phyloP scores from a whole-genome alignment of 768 basidiomycete species.

The Amyloporia xantha region DNA sequence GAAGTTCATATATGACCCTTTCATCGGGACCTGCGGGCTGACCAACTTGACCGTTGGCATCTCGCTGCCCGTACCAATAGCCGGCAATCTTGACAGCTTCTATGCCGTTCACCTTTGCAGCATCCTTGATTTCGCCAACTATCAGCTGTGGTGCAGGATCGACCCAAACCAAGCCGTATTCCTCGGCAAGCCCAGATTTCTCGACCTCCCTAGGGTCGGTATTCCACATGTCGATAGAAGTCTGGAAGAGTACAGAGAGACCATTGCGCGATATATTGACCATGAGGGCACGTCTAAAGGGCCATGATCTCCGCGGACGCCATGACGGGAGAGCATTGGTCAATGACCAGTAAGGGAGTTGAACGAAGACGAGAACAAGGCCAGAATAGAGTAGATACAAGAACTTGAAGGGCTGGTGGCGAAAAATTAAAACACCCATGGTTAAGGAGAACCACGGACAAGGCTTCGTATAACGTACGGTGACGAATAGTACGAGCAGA shows the following conservation, averaged over 20 bases:
- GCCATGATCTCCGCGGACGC: slow-evolving; percentile 10
- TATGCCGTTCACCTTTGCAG: slow-evolving; percentile 25
- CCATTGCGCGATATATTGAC: not conserved
- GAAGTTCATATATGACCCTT: slow-evolving; percentile 28
- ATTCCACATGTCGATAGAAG: not conserved
- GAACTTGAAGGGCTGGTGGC: slow-evolving; percentile 2
- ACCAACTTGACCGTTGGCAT: slow-evolving; percentile 10
- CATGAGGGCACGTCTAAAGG: slow-evolving; percentile 4
- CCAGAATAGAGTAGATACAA: not conserved
- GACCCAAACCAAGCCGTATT: slow-evolving; percentile 25
- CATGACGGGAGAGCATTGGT: not conserved
- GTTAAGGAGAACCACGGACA: too few species aligned
- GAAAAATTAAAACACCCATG: too few species aligned
- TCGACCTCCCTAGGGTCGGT: not conserved
- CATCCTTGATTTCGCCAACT: slow-evolving; percentile 23
- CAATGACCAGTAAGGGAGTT: slow-evolving; percentile 5
- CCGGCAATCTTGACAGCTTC: slow-evolving; percentile 26
- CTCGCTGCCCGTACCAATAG: slow-evolving; percentile 28
- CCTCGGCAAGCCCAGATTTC: not conserved
- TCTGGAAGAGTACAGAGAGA: not conserved
- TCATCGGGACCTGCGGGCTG: slow-evolving; percentile 23
- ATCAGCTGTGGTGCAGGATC: slow-evolving; percentile 28
- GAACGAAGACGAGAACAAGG: not conserved
- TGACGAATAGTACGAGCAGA: too few species aligned
- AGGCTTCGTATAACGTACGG: too few species aligned